Evolutionary conservation across 768 basidiomycete species (phyloP), one percentile per base, ranked within the genome.

Genomic region (Phanerochaete sordida): DNA sequence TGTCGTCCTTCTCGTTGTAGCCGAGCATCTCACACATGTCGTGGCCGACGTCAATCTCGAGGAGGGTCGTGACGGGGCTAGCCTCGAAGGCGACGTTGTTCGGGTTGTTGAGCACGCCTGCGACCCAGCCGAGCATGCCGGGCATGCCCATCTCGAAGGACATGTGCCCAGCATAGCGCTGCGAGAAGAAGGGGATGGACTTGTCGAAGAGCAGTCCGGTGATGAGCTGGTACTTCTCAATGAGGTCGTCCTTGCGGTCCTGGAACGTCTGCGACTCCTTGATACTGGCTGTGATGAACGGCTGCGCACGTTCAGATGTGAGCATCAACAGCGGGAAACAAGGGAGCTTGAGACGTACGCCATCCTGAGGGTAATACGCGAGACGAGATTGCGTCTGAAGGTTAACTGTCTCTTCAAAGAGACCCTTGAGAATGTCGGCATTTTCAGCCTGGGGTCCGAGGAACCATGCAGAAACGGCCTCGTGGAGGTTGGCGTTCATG

Each of bases 61-160:
- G 62, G 13, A 69, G 37, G 8, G 75, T 74, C 1, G 78, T 77
- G 13, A 77, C 61, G 0, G 79, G 79, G 30, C 71, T 70, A 1
- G 74, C 75, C 61, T 79, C 77, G 24, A 71, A 66, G 7, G 77
- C 73, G 53, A 77, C 74, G 63, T 81, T 80, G 69, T 81, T 80
- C 7, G 73, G 79, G 62, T 81, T 81, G 64, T 71, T 64, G 52
- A 73, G 54, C 33, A 70, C 58, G 12, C 64, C 66, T 47, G 66
- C 47, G 8, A 57, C 39, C 35, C 37, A 57, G 6, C 51, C 74
- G 30, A 72, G 53, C 26, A 73, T 69, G 6, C 67, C 67, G 11
- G 72, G 73, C 45, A 75, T 44, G 39, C 72, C 70, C 28, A 65
- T 71, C 39, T 77, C 76, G 51, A 72, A 68, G 37, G 57, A 62